phyloP scores from a whole-genome alignment of 345 rosid species.

The Ceriops zippeliana region DNA sequence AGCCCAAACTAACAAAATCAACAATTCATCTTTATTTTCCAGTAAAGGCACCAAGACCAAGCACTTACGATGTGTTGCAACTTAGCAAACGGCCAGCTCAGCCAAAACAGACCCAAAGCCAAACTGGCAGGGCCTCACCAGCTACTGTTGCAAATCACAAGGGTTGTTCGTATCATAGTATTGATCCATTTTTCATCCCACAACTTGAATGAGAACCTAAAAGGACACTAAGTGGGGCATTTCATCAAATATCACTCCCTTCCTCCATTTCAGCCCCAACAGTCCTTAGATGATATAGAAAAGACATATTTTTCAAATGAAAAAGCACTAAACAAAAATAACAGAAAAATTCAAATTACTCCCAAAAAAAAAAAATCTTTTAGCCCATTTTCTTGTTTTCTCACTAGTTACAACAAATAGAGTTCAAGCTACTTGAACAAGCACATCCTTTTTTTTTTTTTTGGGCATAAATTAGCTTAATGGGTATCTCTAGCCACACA shows the following conservation, averaged over 20 bases:
- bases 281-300: too few relatives aligned
- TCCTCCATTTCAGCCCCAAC: not conserved
- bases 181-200: not conserved
- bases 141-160: not conserved
- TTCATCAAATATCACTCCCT: slow-evolving; percentile 11
- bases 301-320: not conserved
- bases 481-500: slow-evolving; percentile 12
- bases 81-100: not conserved
- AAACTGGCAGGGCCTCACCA: not conserved
- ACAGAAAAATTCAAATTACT: too few relatives aligned
- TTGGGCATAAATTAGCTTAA: not conserved
- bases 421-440: too few relatives aligned
- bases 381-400: too few relatives aligned
- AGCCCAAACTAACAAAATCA: not conserved
- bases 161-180: too few relatives aligned
- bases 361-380: too few relatives aligned
- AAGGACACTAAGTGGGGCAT: not conserved
- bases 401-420: too few relatives aligned
- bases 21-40: too few relatives aligned
- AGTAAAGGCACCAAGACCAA: too few relatives aligned
- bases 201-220: not conserved
- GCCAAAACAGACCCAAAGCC: not conserved
- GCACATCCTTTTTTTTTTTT: too few relatives aligned
- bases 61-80: too few relatives aligned
- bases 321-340: not conserved